Evolutionary conservation across 208 protist species (phyloP), one percentile per base, ranked within the genome.

Genomic region (Naegleria gruberi): DNA sequence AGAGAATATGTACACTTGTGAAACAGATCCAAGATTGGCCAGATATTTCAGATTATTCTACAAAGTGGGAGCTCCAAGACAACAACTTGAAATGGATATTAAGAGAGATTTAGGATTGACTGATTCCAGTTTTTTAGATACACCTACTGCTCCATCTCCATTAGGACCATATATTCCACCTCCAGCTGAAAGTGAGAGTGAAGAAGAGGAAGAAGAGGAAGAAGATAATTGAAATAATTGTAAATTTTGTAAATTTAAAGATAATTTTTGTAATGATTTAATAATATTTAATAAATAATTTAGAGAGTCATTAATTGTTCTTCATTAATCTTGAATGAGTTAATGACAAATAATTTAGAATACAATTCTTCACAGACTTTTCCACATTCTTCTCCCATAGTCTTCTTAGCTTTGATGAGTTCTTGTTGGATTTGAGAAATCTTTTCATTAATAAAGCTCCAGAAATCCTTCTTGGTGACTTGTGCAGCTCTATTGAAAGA

Each of bases 121-220:
- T 65, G 41, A 43, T 26, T 4, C 19, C 3, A 40, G 30, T 8
- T 15, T 65, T 65, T 65, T 88, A 23, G 43, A 65, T 55, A 91
- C 82, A 30, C 81, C 81, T 34, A 10, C 89, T 74, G 90, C 77
- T 45, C 90, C 90, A 23, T 89, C 90, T 42, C 90, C 90, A 40
- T 89, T 91, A 41, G 84, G 84, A 19, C 51, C 51, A 23, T 65
- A 65, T n/a, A n/a, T n/a, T 37, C 41, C 82, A 51, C 12, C 12
- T 17, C 46, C 46, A 17, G 46, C 12, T 17, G 46, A 51, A 51
- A 12, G 12, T 17, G 46, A 51, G 6, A 37, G 8, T 7, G 30
- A 77, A 37, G 65, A 37, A n/a, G n/a, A 77, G 19, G 19, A 19
- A 77, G 65, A 77, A 37, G 65, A 77, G 12, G 51, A 65, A 65